Evolutionary conservation across 2,329 filamentous ascomycete genomes (phyloP).

Genomic region (Apiospora aurea): DNA sequence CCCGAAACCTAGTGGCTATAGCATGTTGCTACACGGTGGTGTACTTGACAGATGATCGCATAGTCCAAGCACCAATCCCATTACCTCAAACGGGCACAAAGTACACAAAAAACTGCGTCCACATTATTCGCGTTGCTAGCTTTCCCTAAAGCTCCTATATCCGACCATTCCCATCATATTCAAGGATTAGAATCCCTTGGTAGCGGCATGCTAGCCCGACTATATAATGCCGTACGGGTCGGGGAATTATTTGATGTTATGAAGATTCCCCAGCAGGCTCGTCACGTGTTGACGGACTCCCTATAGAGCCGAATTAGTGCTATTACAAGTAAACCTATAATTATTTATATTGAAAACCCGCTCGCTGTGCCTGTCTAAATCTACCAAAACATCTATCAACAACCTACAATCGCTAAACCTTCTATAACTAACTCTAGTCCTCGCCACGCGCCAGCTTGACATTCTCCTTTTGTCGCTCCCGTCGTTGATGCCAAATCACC

Average conservation of each 20-base stretch:
- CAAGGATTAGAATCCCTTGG: neutral
- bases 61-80: neutral
- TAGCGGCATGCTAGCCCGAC: too few relatives aligned
- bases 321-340: neutral
- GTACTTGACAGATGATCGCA: neutral
- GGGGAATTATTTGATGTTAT: too few relatives aligned
- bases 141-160: too few relatives aligned
- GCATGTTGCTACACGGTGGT: neutral
- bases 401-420: neutral
- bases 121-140: neutral
- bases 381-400: neutral
- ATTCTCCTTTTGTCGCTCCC: slow-evolving; percentile 46
- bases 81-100: neutral
- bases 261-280: neutral
- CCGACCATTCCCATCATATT: too few relatives aligned
- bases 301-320: neutral
- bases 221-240: too few relatives aligned
- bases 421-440: neutral
- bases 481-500: slow-evolving; percentile 69
- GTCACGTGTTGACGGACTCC: neutral
- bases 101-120: neutral
- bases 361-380: slow-evolving; percentile 15
- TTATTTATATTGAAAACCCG: neutral
- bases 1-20: neutral
- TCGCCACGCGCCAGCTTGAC: slow-evolving; percentile 11